Percentiles rank a stretch among this genome's conserved stretches.
phyloP scores from a whole-genome alignment of 2,329 filamentous ascomycete species.

The Aspergillus intermedius region DNA sequence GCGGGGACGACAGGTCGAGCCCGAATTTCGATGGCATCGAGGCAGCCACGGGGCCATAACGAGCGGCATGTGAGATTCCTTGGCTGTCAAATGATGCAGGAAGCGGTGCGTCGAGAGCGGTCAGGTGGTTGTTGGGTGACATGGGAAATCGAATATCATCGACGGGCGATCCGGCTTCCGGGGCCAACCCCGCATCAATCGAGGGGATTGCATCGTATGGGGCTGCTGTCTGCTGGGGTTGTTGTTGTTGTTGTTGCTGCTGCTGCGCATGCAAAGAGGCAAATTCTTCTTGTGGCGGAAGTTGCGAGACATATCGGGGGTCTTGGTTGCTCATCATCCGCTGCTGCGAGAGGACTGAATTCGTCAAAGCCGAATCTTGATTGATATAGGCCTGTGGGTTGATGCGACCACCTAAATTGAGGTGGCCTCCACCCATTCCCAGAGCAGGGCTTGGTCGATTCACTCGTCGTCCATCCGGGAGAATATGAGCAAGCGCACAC shows the following conservation, averaged over 20 bases:
- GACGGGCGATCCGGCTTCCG: slow-evolving; percentile 68
- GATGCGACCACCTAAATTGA: slow-evolving; percentile 61
- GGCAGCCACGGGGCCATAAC: slow-evolving; percentile 82
- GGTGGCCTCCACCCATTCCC: slow-evolving; percentile 49
- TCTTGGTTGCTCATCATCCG: slow-evolving; percentile 46
- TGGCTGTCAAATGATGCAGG: slow-evolving; percentile 96
- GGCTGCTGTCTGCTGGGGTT: slow-evolving; percentile 5
- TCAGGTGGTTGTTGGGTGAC: slow-evolving; percentile 71
- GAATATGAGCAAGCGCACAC: slow-evolving; percentile 92
- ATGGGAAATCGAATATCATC: slow-evolving; percentile 71
- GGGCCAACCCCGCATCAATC: slow-evolving; percentile 54
- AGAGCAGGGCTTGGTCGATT: slow-evolving; percentile 58
- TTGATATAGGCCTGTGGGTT: slow-evolving; percentile 57
- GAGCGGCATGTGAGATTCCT: slow-evolving; percentile 83
- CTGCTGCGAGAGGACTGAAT: slow-evolving; percentile 61
- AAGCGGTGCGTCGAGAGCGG: slow-evolving; percentile 85
- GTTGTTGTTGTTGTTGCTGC: slow-evolving; percentile 10
- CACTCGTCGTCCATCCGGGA: slow-evolving; percentile 86
- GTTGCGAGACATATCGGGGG: slow-evolving; percentile 36
- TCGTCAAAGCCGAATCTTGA: slow-evolving; percentile 67
- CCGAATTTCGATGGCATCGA: slow-evolving; percentile 91
- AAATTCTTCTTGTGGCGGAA: slow-evolving; percentile 39
- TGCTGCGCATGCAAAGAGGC: slow-evolving; percentile 38
- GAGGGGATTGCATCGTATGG: slow-evolving; percentile 47
- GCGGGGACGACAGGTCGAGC: slow-evolving; percentile 64